Evolutionary conservation across 2,329 filamentous ascomycete genomes (phyloP).

Genomic region (Claviceps maximensis): DNA sequence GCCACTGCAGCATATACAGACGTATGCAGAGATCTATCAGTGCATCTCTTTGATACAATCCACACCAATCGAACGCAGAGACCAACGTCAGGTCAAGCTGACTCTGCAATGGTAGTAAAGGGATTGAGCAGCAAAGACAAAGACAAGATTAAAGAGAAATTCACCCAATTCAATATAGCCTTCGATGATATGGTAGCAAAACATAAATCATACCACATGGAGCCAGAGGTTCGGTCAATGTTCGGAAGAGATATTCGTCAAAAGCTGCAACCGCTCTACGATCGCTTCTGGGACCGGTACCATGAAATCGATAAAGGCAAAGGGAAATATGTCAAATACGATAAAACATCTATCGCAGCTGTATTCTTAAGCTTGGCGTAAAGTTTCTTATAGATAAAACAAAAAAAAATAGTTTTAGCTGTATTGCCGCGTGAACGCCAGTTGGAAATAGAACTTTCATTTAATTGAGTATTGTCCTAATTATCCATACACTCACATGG

Average conservation of each 20-base stretch:
- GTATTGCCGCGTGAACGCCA: too few species aligned
- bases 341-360: slow-evolving; percentile 67
- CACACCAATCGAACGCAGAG: slow-evolving; percentile 69
- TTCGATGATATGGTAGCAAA: slow-evolving; percentile 81
- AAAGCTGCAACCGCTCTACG: slow-evolving; percentile 88
- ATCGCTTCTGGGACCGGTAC: slow-evolving; percentile 91
- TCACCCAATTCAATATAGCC: slow-evolving; percentile 73
- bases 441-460: too few species aligned
- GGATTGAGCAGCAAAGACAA: slow-evolving; percentile 78
- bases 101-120: slow-evolving; percentile 76
- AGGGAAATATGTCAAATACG: slow-evolving; percentile 96
- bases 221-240: slow-evolving; percentile 71
- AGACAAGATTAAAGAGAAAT: slow-evolving; percentile 93
- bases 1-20: slow-evolving; percentile 71
- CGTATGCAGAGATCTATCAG: slow-evolving; percentile 76
- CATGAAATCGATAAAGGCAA: slow-evolving; percentile 96
- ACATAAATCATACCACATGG: slow-evolving; percentile 80
- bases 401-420: too few species aligned
- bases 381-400: too few species aligned
- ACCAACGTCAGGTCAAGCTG: slow-evolving; percentile 59
- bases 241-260: slow-evolving; percentile 76
- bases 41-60: slow-evolving; percentile 77
- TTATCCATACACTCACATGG: too few species aligned
- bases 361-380: slow-evolving; percentile 40
- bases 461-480: too few species aligned